phyloP scores from a whole-genome alignment of 805 yeast species.

The Candida hungchunana region DNA sequence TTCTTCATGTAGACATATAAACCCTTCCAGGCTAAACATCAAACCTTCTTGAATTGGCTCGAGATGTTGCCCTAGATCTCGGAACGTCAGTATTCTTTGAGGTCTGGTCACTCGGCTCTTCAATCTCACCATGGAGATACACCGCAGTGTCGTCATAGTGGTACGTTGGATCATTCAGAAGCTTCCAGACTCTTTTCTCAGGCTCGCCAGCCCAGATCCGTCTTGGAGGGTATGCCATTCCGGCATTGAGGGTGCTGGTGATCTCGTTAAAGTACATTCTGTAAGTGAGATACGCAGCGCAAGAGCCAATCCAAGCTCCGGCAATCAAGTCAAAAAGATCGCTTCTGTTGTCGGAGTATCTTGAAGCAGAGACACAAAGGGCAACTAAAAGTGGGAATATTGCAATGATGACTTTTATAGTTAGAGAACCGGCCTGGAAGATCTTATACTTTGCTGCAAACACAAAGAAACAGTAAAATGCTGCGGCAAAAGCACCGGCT shows the following conservation, averaged over 20 bases:
- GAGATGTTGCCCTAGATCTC: no score
- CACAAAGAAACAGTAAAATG: constrained; percentile 33
- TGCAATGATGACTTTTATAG: constrained; percentile 31
- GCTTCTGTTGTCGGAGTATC: constrained; percentile 47
- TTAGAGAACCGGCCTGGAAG: constrained; percentile 34
- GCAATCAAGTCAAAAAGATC: constrained; percentile 35
- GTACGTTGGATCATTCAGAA: constrained; percentile 28
- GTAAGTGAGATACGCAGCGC: constrained; percentile 33
- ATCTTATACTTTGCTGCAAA: constrained; percentile 32
- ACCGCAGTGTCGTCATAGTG: constrained; percentile 13
- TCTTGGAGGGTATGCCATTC: constrained; percentile 43
- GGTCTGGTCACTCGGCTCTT: no score
- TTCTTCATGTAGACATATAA: neutral
- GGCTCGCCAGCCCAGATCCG: constrained; percentile 27
- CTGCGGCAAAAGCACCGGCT: constrained; percentile 45
- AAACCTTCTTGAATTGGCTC: no score
- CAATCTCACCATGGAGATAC: no score
- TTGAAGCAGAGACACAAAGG: constrained; percentile 33
- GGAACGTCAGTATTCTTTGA: no score
- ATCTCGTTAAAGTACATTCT: constrained; percentile 39
- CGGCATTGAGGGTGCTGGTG: constrained; percentile 27
- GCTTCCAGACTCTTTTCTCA: constrained; percentile 36
- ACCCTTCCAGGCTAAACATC: neutral
- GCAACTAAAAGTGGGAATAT: constrained; percentile 35
- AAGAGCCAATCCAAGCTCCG: constrained; percentile 37